Evolutionary conservation across 768 basidiomycete genomes (phyloP).

Genomic region (Xerocomus potaroensis): DNA sequence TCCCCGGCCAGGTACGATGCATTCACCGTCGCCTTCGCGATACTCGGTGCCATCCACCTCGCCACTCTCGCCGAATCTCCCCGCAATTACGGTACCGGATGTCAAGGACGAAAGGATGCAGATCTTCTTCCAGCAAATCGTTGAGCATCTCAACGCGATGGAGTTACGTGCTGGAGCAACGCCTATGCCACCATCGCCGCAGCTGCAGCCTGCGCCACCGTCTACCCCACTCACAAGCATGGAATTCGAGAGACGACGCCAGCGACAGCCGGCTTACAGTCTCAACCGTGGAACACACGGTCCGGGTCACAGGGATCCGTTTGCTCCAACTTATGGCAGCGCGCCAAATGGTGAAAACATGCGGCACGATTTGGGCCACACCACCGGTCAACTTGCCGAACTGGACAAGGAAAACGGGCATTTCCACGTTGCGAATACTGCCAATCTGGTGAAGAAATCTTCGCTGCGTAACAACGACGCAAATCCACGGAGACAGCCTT

Average conservation of each 20-base stretch:
- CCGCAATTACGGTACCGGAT: slow-evolving; percentile 58
- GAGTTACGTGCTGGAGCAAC: slow-evolving; percentile 45
- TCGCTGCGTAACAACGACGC: slow-evolving; percentile 37
- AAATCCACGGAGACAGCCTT: slow-evolving; percentile 13
- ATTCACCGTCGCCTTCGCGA: slow-evolving; percentile 18
- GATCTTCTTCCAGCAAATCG: slow-evolving; percentile 81
- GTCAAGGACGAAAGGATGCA: slow-evolving; percentile 75
- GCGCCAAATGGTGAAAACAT: slow-evolving; percentile 1
- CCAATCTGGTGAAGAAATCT: slow-evolving; percentile 37
- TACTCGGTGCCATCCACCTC: slow-evolving; percentile 22
- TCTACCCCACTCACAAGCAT: slow-evolving; percentile 12
- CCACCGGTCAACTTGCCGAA: slow-evolving; percentile 16
- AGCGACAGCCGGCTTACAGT: slow-evolving; percentile 7
- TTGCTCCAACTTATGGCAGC: slow-evolving; percentile 15
- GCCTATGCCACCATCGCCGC: slow-evolving; percentile 15
- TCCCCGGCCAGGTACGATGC: slow-evolving; percentile 4
- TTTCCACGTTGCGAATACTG: slow-evolving; percentile 2
- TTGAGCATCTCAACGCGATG: slow-evolving; percentile 72
- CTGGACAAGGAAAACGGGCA: slow-evolving; percentile 58
- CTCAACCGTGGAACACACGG: background rate
- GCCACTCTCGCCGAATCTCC: slow-evolving; percentile 37
- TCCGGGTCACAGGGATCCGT: slow-evolving; percentile 36
- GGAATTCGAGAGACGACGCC: slow-evolving; percentile 19
- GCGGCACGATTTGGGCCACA: background rate
- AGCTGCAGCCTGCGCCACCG: slow-evolving; percentile 6